phyloP scores from a whole-genome alignment of 1,139 yeast genomes.

The Hemisphaericaspora lyxosophila region DNA sequence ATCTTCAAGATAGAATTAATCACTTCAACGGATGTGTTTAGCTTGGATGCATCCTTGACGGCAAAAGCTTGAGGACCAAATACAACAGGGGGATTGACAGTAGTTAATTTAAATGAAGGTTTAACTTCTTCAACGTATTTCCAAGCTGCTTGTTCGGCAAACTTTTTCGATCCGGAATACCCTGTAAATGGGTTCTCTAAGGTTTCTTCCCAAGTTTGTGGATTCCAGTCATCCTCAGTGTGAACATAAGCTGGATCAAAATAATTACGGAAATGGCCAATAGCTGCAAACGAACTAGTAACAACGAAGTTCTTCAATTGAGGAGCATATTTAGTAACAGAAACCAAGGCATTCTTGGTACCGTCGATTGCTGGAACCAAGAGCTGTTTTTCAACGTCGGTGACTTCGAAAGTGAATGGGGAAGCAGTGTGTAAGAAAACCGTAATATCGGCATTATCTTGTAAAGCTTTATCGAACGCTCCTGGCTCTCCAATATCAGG shows the following conservation, averaged over 20 bases:
- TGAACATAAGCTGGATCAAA: conserved; percentile 17
- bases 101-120: conserved; percentile 40
- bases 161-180: conserved; percentile 50
- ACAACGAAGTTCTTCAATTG: conserved; percentile 26
- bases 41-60: conserved; percentile 20
- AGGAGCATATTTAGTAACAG: too few species aligned
- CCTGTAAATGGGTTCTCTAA: conserved; percentile 27
- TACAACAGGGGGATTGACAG: conserved; percentile 50
- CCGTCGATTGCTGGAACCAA: conserved; percentile 36
- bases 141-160: conserved; percentile 48
- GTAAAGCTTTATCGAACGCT: conserved; percentile 56
- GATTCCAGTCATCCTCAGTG: conserved; percentile 34
- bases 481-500: conserved; percentile 29
- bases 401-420: conserved; percentile 17
- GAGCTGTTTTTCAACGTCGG: conserved; percentile 30
- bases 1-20: conserved; percentile 23
- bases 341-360: too few species aligned
- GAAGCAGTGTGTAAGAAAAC: conserved; percentile 53
- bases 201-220: conserved; percentile 28
- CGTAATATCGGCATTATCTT: conserved; percentile 48
- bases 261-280: conserved; percentile 15
- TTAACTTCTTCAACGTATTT: conserved; percentile 28
- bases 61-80: conserved; percentile 46
- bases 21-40: conserved; percentile 38
- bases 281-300: conserved; percentile 29